Evolutionary conservation across 177 flowering plant genomes (phyloP).

Genomic region (Vitis hybrid): DNA sequence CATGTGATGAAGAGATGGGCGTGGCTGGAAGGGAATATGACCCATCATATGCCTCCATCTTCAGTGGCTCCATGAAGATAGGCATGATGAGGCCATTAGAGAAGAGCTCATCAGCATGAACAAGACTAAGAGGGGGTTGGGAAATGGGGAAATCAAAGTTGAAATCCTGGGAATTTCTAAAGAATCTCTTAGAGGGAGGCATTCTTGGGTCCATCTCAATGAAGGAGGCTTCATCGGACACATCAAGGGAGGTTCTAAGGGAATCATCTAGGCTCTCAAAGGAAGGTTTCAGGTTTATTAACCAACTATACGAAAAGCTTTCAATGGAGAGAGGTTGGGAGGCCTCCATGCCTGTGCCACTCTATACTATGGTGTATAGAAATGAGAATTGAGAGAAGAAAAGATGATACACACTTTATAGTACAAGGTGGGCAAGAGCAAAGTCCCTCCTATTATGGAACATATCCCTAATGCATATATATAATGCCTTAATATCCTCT

Average conservation of each 20-base stretch:
- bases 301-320: constrained; percentile 79
- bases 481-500: constrained; percentile 17
- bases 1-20: constrained; percentile 22
- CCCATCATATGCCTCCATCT: constrained; percentile 24
- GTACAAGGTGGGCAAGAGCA: constrained; percentile 6
- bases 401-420: neutral
- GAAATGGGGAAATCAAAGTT: constrained; percentile 45
- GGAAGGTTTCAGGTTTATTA: constrained; percentile 54
- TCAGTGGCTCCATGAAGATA: constrained; percentile 24
- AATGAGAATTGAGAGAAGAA: neutral
- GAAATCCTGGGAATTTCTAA: constrained; percentile 34
- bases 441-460: constrained; percentile 5
- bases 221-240: constrained; percentile 59
- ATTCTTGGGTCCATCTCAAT: constrained; percentile 73
- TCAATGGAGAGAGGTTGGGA: constrained; percentile 60
- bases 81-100: constrained; percentile 47
- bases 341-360: constrained; percentile 42
- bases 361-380: neutral
- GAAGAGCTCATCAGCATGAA: constrained; percentile 60
- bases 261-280: constrained; percentile 41
- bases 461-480: neutral
- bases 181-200: constrained; percentile 59
- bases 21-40: constrained; percentile 18
- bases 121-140: constrained; percentile 30
- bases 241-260: constrained; percentile 33